Percentiles rank a stretch among this genome's conserved stretches.
These are phyloP conservation scores for Verbena officinalis DNA, from an alignment of 257 asterid genomes.

Conservation along the genomic window DNA sequence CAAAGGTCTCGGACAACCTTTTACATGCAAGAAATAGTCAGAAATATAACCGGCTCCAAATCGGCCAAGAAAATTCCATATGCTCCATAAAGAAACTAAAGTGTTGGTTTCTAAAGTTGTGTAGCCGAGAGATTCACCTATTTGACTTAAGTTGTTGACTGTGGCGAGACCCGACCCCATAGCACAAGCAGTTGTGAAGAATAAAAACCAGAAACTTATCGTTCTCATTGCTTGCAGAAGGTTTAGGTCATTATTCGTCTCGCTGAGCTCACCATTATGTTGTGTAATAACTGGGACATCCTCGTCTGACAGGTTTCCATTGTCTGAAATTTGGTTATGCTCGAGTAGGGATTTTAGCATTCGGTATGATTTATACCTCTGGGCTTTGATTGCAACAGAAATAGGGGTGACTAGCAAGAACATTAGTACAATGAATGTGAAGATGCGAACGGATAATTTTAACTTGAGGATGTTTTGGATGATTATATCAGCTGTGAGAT, in stretches of 20 bases:
- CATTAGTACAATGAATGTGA: constrained; percentile 50
- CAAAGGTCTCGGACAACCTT: constrained; percentile 71
- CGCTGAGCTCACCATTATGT: constrained; percentile 45
- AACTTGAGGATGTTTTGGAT: constrained; percentile 53
- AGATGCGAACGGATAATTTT: constrained; percentile 40
- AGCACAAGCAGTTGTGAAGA: constrained; percentile 53
- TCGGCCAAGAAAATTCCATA: constrained; percentile 89
- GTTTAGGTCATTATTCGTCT: constrained; percentile 42
- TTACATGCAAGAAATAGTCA: constrained; percentile 59
- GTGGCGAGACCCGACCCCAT: constrained; percentile 66
- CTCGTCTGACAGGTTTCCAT: constrained; percentile 31
- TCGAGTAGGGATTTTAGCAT: constrained; percentile 67
- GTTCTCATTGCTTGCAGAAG: constrained; percentile 54
- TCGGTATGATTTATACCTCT: constrained; percentile 57
- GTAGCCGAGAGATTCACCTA: constrained; percentile 64
- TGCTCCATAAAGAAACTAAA: constrained; percentile 88
- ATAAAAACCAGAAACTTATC: constrained; percentile 57
- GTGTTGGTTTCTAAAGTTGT: constrained; percentile 50
- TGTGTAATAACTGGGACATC: constrained; percentile 28
- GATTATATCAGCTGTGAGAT: constrained; percentile 69
- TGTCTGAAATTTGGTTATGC: constrained; percentile 55
- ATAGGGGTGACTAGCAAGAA: constrained; percentile 64
- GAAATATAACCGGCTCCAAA: constrained; percentile 85
- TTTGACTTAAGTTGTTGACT: constrained; percentile 55
- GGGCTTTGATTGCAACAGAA: constrained; percentile 54